Percentiles rank a stretch among this genome's conserved stretches.
These are phyloP conservation scores for Cutaneotrichosporon cutaneum DNA, from an alignment of 1,284 basidiomycete species.

Conservation along the genomic window DNA sequence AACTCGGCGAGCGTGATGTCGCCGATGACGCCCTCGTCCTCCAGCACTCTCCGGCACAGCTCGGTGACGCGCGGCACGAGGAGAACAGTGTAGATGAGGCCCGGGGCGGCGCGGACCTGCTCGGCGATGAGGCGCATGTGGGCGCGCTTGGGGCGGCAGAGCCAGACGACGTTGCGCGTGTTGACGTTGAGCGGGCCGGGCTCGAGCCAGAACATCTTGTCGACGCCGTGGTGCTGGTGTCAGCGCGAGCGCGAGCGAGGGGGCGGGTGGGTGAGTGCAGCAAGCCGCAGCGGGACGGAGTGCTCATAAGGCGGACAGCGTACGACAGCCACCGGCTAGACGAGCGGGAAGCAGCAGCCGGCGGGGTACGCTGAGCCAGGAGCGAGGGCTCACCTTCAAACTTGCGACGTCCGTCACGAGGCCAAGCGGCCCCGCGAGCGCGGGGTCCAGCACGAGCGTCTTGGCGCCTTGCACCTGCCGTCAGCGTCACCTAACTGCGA, in stretches of 20 bases:
- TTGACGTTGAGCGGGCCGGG: slow-evolving; percentile 74
- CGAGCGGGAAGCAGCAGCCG: background rate
- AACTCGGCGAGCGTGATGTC: slow-evolving; percentile 82
- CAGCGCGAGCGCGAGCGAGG: background rate
- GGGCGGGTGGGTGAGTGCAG: no score
- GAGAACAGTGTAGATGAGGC: slow-evolving; percentile 72
- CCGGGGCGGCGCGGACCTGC: slow-evolving; percentile 24
- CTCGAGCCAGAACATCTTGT: slow-evolving; percentile 99
- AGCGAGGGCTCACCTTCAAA: slow-evolving; percentile 66
- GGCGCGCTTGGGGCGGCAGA: slow-evolving; percentile 82
- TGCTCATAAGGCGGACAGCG: background rate
- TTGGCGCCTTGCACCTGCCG: slow-evolving; percentile 84
- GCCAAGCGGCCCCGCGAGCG: slow-evolving; percentile 86
- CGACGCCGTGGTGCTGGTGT: slow-evolving; percentile 88
- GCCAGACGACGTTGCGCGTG: slow-evolving; percentile 88
- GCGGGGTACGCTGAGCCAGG: background rate
- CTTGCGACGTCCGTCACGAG: slow-evolving; percentile 88
- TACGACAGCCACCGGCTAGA: no score
- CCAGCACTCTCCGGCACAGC: slow-evolving; percentile 75
- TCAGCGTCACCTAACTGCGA: slow-evolving; percentile 16
- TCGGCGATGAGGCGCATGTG: slow-evolving; percentile 84
- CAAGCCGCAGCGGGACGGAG: no score
- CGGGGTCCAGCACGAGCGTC: slow-evolving; percentile 87
- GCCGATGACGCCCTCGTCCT: slow-evolving; percentile 88
- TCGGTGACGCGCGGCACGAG: slow-evolving; percentile 85